Base-by-base conservation (phyloP, 176 grass and related monocot genomes). In the Pharus latifolius region DNA sequence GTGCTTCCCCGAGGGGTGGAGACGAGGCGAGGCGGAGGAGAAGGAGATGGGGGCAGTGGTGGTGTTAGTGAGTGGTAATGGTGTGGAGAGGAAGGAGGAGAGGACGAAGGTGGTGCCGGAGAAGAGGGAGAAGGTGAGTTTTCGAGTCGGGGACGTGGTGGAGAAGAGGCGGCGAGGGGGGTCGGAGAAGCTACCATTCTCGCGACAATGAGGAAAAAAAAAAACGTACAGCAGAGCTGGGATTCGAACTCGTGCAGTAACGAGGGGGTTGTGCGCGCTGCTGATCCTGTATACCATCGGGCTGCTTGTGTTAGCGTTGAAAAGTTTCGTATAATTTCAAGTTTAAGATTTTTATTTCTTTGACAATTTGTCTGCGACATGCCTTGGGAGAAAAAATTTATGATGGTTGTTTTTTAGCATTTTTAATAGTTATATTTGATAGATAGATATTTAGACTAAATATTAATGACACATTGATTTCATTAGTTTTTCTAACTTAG, bases 71-170 rank as follows among this genome's bases (percentile, higher is more conserved):
- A 66, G 61, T 29, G 33, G 43, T 38, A 51, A 77, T 57, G 55
- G 19, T n/a, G 16, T 8, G 47, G 42, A 20, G 16, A 24, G 42
- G 6, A 65, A 46, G 34, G 27, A 51, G 47, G 42, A 20, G 16
- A 24, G 42, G 6, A 65, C 46, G 34, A 22, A 51, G 41, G 24
- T 10, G 41, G 16, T 96, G 57, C 76, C 66, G 45, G 69, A 77
- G 44, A 80, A 73, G 38, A 85, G 84, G 72, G 69, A 65, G 58
- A 91, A 65, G 70, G 65, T 96, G 64, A 70, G 28, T 46, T 85
- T 95, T 77, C 42, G 43, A 27, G 10, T 70, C 17, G 5, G 31
- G 13, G 65, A 41, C n/a, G n/a, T 42, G 35, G 9, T 43, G 44
- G 67, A 28, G 35, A 32, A 42, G 57, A 46, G 25, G 32, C 41